Conservation (phyloP, 345 rosid genomes). For the Iberis pinnata region DNA sequence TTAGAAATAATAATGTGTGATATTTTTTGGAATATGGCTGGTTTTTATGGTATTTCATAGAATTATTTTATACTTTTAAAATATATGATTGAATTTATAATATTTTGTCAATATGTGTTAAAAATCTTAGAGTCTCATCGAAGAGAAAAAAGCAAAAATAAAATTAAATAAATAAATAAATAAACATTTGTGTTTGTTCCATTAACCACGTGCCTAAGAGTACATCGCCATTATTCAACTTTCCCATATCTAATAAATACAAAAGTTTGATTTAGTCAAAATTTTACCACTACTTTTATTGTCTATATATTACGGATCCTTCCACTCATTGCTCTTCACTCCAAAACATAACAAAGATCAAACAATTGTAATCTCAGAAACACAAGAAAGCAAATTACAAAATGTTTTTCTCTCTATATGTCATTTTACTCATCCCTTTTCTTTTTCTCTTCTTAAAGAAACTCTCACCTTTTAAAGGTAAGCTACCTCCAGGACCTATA, state of each 20-base stretch:
- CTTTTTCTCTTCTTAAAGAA: constrained; percentile 5
- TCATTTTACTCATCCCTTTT: constrained; percentile 14
- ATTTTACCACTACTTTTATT: constrained; percentile 1
- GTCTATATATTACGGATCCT: constrained; percentile 13
- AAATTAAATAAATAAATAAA: no score
- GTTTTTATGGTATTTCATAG: no score
- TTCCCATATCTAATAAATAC: constrained; percentile 4
- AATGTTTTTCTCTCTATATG: constrained; percentile 16
- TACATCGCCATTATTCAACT: constrained; percentile 9
- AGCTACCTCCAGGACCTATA: constrained; percentile 35
- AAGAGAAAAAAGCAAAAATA: no score
- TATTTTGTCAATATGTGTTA: no score
- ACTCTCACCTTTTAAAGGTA: constrained; percentile 13
- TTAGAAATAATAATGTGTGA: no score
- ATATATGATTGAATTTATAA: no score
- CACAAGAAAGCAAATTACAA: not conserved
- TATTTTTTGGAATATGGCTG: no score
- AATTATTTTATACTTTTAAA: no score
- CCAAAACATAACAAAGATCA: constrained; percentile 8
- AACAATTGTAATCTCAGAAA: not conserved
- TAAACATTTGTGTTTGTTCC: not conserved
- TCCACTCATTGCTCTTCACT: constrained; percentile 14
- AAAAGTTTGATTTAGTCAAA: constrained; percentile 16
- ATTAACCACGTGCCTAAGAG: constrained; percentile 6
- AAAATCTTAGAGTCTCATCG: no score